phyloP scores from a whole-genome alignment of 768 basidiomycete species.

The Rhodotorula graminis region DNA sequence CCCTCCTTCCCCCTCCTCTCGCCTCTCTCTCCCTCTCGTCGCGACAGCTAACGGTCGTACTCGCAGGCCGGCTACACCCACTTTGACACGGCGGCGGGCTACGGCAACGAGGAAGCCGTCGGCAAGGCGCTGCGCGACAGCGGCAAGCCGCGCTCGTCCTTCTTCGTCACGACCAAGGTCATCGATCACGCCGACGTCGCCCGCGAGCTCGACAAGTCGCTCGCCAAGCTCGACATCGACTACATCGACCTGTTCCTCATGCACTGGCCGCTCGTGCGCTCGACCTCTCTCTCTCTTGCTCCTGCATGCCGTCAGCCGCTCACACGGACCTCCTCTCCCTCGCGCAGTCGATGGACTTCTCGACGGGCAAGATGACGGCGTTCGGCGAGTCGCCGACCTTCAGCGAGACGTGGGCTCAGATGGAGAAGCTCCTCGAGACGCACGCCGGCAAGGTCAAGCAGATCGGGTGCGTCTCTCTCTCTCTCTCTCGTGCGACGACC shows the following conservation, averaged over 20 bases:
- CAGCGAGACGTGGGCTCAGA: constrained; percentile 52
- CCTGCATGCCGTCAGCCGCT: too few species aligned
- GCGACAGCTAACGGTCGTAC: too few species aligned
- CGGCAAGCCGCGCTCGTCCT: constrained; percentile 51
- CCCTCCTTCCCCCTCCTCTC: background rate
- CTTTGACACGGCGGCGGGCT: constrained; percentile 47
- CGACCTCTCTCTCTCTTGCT: too few species aligned
- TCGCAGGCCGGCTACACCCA: constrained; percentile 53
- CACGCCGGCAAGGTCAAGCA: constrained; percentile 61
- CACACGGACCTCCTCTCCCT: background rate
- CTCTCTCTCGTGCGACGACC: background rate
- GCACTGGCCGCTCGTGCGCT: constrained; percentile 49
- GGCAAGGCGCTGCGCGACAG: constrained; percentile 52
- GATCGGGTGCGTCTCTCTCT: constrained; percentile 53
- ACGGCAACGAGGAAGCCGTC: constrained; percentile 55
- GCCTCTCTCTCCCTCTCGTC: background rate
- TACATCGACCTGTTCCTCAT: constrained; percentile 54
- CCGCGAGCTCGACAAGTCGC: constrained; percentile 51
- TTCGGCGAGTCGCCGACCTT: constrained; percentile 46
- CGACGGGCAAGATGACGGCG: constrained; percentile 36
- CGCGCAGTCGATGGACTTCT: constrained; percentile 28
- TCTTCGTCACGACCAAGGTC: constrained; percentile 57
- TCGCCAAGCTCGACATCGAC: constrained; percentile 50
- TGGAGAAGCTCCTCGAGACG: constrained; percentile 43
- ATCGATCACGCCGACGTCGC: constrained; percentile 42